phyloP scores from a whole-genome alignment of 352 stramenopile genomes.

The Phytopythium mirpurense region DNA sequence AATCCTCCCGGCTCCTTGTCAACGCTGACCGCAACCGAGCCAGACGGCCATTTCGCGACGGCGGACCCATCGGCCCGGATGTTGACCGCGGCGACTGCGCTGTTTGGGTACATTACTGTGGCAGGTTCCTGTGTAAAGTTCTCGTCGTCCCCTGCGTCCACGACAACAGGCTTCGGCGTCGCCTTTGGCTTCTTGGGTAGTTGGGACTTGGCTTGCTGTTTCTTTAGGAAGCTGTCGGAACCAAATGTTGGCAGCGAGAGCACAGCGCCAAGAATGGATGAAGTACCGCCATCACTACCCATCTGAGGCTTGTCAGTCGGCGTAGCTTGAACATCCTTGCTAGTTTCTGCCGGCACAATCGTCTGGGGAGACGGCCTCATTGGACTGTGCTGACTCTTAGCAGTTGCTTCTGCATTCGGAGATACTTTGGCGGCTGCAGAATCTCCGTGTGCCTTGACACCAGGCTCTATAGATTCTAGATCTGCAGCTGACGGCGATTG shows the following conservation, averaged over 20 bases:
- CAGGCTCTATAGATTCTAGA: too few relatives aligned
- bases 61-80: constrained; percentile 59
- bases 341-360: neutral
- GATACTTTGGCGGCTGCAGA: too few relatives aligned
- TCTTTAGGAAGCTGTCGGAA: constrained; percentile 30
- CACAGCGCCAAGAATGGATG: constrained; percentile 45
- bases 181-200: constrained; percentile 11
- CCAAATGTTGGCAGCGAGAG: constrained; percentile 45
- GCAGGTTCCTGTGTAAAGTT: constrained; percentile 26
- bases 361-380: neutral
- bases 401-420: neutral
- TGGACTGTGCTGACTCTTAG: neutral
- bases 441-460: too few relatives aligned
- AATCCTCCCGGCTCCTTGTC: constrained; percentile 59
- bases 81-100: constrained; percentile 40
- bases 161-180: constrained; percentile 6
- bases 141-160: neutral
- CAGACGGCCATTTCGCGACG: constrained; percentile 60
- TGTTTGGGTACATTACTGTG: constrained; percentile 37
- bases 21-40: constrained; percentile 58
- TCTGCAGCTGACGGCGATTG: neutral
- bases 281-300: constrained; percentile 9
- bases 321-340: neutral
- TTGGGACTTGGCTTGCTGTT: constrained; percentile 20
- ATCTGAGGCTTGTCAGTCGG: neutral